Evolutionary conservation across 495 filamentous ascomycete species (phyloP).

Genomic region (Thozetella sp.): DNA sequence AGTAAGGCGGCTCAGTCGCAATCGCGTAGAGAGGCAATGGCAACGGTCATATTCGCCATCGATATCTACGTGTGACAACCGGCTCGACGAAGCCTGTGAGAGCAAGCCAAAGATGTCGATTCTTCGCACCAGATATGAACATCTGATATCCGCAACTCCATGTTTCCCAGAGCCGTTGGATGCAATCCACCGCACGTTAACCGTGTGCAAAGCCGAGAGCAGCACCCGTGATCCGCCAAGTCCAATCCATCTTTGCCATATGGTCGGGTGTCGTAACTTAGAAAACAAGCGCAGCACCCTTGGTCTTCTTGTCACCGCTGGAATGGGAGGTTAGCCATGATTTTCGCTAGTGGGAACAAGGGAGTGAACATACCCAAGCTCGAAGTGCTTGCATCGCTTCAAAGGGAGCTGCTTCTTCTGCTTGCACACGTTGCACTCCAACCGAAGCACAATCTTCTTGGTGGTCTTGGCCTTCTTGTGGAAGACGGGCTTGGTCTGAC

Average conservation of each 20-base stretch:
- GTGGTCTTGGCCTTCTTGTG: slow-evolving; percentile 99
- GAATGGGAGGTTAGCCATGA: slow-evolving; percentile 24
- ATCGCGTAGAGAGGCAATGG: too few species aligned
- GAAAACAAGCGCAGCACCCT: slow-evolving; percentile 99
- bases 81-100: background rate
- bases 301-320: slow-evolving; percentile 99
- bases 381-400: slow-evolving; percentile 99
- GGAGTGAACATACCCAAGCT: slow-evolving; percentile 94
- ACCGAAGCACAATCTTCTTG: slow-evolving; percentile 98
- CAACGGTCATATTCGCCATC: too few species aligned
- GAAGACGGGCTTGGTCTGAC: slow-evolving; percentile 99
- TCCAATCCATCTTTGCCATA: slow-evolving; percentile 1
- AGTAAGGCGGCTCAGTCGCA: too few species aligned
- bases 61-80: background rate
- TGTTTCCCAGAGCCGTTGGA: slow-evolving; percentile 3
- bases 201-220: slow-evolving; percentile 1
- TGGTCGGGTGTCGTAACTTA: slow-evolving; percentile 46
- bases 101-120: background rate
- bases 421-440: slow-evolving; percentile 97
- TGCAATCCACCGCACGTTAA: slow-evolving; percentile 2
- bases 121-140: slow-evolving; percentile 4
- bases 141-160: slow-evolving; percentile 3
- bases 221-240: slow-evolving; percentile 2
- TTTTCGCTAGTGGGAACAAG: too few species aligned
- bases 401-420: slow-evolving; percentile 96